Evolutionary conservation across 495 filamentous ascomycete species (phyloP), one percentile per base, ranked within the genome.

Genomic region (Penicillium lagena): DNA sequence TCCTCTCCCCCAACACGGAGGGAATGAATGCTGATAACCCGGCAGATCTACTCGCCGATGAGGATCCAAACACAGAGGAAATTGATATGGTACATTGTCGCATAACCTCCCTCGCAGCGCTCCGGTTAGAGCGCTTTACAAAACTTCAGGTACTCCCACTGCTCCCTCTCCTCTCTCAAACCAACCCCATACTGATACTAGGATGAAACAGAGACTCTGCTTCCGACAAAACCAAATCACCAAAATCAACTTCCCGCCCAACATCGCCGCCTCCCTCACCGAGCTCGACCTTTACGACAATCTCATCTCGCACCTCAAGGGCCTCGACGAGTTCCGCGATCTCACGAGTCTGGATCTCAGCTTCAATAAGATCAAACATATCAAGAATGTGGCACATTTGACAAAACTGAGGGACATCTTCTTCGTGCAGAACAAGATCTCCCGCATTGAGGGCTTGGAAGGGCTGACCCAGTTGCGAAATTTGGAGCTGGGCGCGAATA

Each of bases 361-460:
- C 56, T 99, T 95, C 79, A 99, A 99, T 67, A 96, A 96, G 71
- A 91, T 99, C 70, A 96, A 95, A 63, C 90, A 97, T 61, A 95
- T 99, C 75, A 94, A 94, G 70, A 79, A 89, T 56, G 66, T 97
- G 54, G 73, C 78, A 33, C 87, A 94, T 61, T 73, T 98, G 17
- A 79, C 67, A 10, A 79, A 89, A 32, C 72, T 97, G 42, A 86
- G 75, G 51, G 89, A 96, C 55, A 60, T 99, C 7, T 99, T 85
- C 65, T 90, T 99, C 53, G 87, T 96, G 37, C 86, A 96, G 59
- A 99, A 99, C 67, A 91, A 87, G 60, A 95, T 99, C 54, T 73
- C 70, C 29, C 78, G 67, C 48, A 97, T 99, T 55, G 91, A 99
- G 58, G 82, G 83, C 10, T 66, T 99, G 14, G 85, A 89, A 9